These are phyloP conservation scores for Nicotiana rustica DNA, from an alignment of 305 asterid genomes.

Conservation along the genomic window DNA sequence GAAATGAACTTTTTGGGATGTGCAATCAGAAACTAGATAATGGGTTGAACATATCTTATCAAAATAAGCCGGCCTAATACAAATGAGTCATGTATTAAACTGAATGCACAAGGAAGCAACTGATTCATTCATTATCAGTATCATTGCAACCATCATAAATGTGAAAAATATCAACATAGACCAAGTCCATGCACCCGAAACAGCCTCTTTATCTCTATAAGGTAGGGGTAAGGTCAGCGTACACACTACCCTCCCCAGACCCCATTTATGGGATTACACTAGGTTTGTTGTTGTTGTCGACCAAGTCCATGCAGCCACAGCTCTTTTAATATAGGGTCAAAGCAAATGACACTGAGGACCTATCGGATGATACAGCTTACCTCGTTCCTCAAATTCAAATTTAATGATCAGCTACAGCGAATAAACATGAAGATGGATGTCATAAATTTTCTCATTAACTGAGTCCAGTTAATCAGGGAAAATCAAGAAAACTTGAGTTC, in stretches of 20 bases:
- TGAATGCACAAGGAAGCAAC: neutral
- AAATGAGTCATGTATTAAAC: neutral
- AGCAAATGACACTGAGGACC: neutral
- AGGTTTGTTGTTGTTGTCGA: too few relatives aligned
- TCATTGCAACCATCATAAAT: conserved; percentile 3
- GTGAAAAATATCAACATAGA: neutral
- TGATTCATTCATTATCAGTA: neutral
- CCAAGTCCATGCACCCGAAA: too few relatives aligned
- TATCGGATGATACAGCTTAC: neutral
- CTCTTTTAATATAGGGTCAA: neutral
- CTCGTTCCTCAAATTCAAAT: conserved; percentile 6
- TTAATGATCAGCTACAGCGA: neutral
- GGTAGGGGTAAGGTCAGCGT: too few relatives aligned
- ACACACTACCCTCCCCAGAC: too few relatives aligned
- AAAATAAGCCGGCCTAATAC: conserved; percentile 12
- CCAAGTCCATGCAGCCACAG: neutral
- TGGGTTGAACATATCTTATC: neutral
- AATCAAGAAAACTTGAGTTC: conserved; percentile 25
- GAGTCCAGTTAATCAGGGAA: conserved; percentile 10
- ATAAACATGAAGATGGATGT: neutral
- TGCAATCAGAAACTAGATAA: neutral
- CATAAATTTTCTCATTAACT: conserved; percentile 18
- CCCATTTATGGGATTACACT: too few relatives aligned
- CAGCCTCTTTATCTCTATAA: too few relatives aligned
- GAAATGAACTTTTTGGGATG: neutral